A percentile compares a stretch with the other conserved stretches of the same genome.
Evolutionary conservation across 2,329 filamentous ascomycete genomes (phyloP).

Genomic region (Paramyrothecium roridum): DNA sequence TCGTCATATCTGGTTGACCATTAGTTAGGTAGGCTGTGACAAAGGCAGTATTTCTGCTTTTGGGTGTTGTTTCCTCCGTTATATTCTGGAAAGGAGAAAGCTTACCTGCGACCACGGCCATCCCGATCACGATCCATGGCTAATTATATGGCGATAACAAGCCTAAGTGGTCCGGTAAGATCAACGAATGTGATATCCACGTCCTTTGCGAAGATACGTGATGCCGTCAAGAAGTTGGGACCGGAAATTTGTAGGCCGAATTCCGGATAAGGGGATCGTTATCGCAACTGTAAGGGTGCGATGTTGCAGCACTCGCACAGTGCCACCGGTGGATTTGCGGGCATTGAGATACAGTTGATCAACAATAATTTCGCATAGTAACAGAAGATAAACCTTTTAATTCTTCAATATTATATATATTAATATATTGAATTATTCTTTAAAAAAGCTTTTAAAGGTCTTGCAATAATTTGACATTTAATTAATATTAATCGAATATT

Average conservation of each 20-base stretch:
- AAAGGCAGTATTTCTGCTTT: too few species aligned
- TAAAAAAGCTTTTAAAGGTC: too few species aligned
- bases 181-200: neutral
- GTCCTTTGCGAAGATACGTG: neutral
- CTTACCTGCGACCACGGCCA: constrained; percentile 30
- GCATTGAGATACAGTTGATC: too few species aligned
- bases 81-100: constrained; percentile 11
- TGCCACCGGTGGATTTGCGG: too few species aligned
- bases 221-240: neutral
- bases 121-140: constrained; percentile 35
- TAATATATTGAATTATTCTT: too few species aligned
- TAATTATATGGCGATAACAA: constrained; percentile 2
- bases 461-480: too few species aligned
- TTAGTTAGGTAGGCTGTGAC: too few species aligned
- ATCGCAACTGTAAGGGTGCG: neutral
- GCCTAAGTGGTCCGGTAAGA: neutral
- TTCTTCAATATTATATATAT: too few species aligned
- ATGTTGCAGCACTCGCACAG: too few species aligned
- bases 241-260: neutral
- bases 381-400: too few species aligned
- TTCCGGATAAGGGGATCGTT: neutral
- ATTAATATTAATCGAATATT: too few species aligned
- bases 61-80: constrained; percentile 1
- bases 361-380: too few species aligned
- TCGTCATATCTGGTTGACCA: constrained; percentile 49